phyloP scores from a whole-genome alignment of 352 stramenopile species.

The Globisporangium uncinulatum region DNA sequence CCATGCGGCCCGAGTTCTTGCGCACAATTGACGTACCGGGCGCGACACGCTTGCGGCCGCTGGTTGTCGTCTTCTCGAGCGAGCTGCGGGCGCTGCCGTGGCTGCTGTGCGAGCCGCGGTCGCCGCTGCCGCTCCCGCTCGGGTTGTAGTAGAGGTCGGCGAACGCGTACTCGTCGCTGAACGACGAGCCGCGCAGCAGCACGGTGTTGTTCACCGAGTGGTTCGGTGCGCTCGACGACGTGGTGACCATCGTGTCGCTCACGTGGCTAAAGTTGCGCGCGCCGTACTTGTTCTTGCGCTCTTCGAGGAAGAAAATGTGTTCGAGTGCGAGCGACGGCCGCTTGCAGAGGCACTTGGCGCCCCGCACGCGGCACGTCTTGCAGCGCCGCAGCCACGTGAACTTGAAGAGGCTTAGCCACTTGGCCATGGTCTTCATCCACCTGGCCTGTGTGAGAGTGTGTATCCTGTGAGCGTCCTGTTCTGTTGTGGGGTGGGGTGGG shows the following conservation, averaged over 20 bases:
- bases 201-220: conserved; percentile 25
- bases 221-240: conserved; percentile 12
- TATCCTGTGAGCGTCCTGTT: not conserved
- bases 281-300: conserved; percentile 76
- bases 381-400: conserved; percentile 67
- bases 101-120: conserved; percentile 9
- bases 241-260: conserved; percentile 56
- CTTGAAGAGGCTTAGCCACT: conserved; percentile 57
- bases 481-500: not conserved
- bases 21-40: conserved; percentile 25
- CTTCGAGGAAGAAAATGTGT: conserved; percentile 79
- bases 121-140: not conserved
- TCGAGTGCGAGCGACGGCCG: conserved; percentile 67
- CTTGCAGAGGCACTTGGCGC: conserved; percentile 61
- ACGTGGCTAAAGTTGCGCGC: conserved; percentile 77
- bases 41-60: conserved; percentile 2
- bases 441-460: not conserved
- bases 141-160: conserved; percentile 25
- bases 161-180: conserved; percentile 26
- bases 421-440: conserved; percentile 49
- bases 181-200: conserved; percentile 33
- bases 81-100: conserved; percentile 4
- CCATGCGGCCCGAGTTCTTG: conserved; percentile 50
- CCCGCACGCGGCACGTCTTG: conserved; percentile 52
- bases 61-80: conserved; percentile 7